A percentile compares a stretch with the other conserved stretches of the same genome.
Conservation (phyloP, 495 filamentous ascomycete genomes). For the Aspergillus cavernicola region DNA sequence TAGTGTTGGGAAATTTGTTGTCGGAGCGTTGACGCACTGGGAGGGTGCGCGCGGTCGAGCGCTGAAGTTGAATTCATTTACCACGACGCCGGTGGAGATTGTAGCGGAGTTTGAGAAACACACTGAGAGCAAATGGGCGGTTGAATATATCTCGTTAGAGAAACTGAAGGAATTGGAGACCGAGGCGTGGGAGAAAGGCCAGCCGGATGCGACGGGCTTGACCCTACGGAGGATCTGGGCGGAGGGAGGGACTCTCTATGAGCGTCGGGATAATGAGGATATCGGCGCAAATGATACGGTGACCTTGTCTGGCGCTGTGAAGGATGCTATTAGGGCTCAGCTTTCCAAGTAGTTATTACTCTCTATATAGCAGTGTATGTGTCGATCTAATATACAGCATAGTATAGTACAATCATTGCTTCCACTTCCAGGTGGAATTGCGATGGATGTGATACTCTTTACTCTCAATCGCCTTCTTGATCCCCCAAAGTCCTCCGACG, state of each 20-base stretch:
- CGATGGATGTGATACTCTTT: constrained; percentile 53
- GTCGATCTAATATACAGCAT: constrained; percentile 3
- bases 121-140: constrained; percentile 48
- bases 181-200: constrained; percentile 50
- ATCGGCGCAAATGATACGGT: constrained; percentile 48
- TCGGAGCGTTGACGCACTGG: constrained; percentile 54
- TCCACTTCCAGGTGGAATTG: constrained; percentile 50
- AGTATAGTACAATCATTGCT: constrained; percentile 4
- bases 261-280: constrained; percentile 58
- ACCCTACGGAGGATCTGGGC: constrained; percentile 68
- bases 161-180: constrained; percentile 50
- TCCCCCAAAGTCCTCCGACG: constrained; percentile 51
- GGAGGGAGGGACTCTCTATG: constrained; percentile 67
- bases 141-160: constrained; percentile 50
- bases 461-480: constrained; percentile 53
- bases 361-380: background rate
- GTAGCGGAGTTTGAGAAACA: constrained; percentile 63
- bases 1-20: constrained; percentile 64
- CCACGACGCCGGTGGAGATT: constrained; percentile 58
- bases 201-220: constrained; percentile 49
- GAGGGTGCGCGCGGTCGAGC: constrained; percentile 48
- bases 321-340: constrained; percentile 24
- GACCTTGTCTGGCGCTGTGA: constrained; percentile 40
- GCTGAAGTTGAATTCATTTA: constrained; percentile 68
- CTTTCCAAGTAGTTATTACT: background rate